These are phyloP conservation scores for Alternaria gaisen DNA, from an alignment of 2,329 filamentous ascomycete species.

Conservation along the genomic window DNA sequence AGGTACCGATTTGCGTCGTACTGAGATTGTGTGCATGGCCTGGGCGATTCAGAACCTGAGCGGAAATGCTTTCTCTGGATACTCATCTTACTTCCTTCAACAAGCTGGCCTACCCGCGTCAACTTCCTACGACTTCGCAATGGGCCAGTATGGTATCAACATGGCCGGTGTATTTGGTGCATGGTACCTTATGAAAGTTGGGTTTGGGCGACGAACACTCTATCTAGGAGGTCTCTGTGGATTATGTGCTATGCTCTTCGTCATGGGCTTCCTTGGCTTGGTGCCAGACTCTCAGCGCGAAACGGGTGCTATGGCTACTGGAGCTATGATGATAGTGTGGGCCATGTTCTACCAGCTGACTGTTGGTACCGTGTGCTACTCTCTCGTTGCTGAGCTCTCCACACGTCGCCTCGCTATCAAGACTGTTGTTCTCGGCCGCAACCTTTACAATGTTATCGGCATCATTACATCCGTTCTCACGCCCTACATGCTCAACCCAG, in stretches of 20 bases:
- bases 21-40: conserved; percentile 71
- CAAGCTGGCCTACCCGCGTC: conserved; percentile 56
- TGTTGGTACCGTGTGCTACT: conserved; percentile 90
- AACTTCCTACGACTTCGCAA: conserved; percentile 57
- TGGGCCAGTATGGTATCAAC: conserved; percentile 71
- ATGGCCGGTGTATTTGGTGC: conserved; percentile 83
- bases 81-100: conserved; percentile 60
- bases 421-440: conserved; percentile 85
- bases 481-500: conserved; percentile 91
- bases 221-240: conserved; percentile 77
- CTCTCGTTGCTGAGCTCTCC: conserved; percentile 84
- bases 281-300: conserved; percentile 68
- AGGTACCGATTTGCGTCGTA: conserved; percentile 78
- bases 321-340: conserved; percentile 74
- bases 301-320: conserved; percentile 76
- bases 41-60: conserved; percentile 61
- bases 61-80: conserved; percentile 59
- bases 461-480: conserved; percentile 85
- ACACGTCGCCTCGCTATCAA: conserved; percentile 87
- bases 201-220: conserved; percentile 77
- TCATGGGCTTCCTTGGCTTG: conserved; percentile 85
- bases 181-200: conserved; percentile 80
- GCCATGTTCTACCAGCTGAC: conserved; percentile 77
- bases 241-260: conserved; percentile 78
- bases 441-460: conserved; percentile 78